A percentile compares a stretch with the other conserved stretches of the same genome.
These are phyloP conservation scores for Silene coronaria DNA, from an alignment of 179 eudicot genomes.

Conservation along the genomic window DNA sequence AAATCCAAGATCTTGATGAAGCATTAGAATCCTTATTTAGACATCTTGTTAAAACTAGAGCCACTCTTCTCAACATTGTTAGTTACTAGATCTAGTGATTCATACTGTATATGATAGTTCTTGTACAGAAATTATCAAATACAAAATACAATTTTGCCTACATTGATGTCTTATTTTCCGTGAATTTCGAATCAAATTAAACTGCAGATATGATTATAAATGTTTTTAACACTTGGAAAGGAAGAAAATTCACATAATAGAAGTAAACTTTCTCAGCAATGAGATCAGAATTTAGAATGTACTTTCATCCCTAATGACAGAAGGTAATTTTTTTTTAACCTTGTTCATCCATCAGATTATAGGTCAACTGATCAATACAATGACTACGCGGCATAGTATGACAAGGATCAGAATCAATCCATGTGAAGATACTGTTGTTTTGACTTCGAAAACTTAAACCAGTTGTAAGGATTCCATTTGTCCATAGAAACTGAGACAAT, in stretches of 20 bases:
- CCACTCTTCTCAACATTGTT: neutral
- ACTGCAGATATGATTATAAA: neutral
- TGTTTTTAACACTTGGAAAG: no score
- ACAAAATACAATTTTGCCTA: constrained; percentile 11
- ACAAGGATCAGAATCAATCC: constrained; percentile 5
- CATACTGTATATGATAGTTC: constrained; percentile 19
- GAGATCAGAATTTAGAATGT: no score
- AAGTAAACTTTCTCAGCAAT: neutral
- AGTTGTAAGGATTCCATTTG: constrained; percentile 6
- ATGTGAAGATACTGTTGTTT: neutral
- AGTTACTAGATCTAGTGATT: neutral
- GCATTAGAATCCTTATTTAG: neutral
- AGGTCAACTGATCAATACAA: neutral
- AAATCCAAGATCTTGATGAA: constrained; percentile 1
- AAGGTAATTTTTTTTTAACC: neutral
- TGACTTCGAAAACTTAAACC: neutral
- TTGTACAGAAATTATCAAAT: neutral
- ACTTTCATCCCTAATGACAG: neutral
- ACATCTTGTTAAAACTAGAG: neutral
- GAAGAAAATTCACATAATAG: neutral
- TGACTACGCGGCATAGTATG: neutral
- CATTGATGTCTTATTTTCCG: neutral
- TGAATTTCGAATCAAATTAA: neutral
- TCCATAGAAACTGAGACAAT: neutral
- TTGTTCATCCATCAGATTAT: neutral